Conservation (phyloP, 2,329 filamentous ascomycete species). For the Diaporthe velutina region DNA sequence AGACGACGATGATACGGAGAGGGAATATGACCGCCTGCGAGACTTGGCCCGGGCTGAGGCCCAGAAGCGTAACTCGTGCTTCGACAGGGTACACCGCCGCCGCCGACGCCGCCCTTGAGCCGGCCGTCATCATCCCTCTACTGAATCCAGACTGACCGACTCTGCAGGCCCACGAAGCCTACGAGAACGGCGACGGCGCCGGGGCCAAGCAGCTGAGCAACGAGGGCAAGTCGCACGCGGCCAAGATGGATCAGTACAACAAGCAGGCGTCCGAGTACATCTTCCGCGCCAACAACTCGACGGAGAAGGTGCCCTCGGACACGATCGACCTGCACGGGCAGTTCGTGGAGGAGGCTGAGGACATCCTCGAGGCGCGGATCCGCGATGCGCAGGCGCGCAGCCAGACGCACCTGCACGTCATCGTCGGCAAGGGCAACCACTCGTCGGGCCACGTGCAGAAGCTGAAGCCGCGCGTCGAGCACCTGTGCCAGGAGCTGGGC, state of each 20-base stretch:
- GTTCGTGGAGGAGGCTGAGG: constrained; percentile 94
- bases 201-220: constrained; percentile 86
- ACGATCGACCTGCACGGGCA: constrained; percentile 96
- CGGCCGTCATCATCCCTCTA: not conserved
- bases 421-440: constrained; percentile 96
- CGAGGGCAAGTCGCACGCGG: constrained; percentile 86
- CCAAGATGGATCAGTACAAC: constrained; percentile 90
- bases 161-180: constrained; percentile 80
- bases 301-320: constrained; percentile 79
- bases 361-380: constrained; percentile 89
- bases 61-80: constrained; percentile 81
- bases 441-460: constrained; percentile 86
- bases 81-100: constrained; percentile 70
- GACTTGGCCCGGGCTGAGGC: constrained; percentile 86
- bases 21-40: constrained; percentile 92
- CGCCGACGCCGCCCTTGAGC: constrained; percentile 1
- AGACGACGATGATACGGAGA: constrained; percentile 76
- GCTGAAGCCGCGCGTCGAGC: constrained; percentile 94
- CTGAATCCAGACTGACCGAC: constrained; percentile 22
- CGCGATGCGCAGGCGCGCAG: constrained; percentile 79
- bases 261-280: constrained; percentile 92
- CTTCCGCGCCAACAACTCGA: constrained; percentile 93
- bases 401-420: constrained; percentile 89
- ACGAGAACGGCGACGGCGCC: constrained; percentile 84
- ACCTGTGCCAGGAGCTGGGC: constrained; percentile 85